phyloP scores from a whole-genome alignment of 2,329 filamentous ascomycete species.

The Apiospora malaysiana region DNA sequence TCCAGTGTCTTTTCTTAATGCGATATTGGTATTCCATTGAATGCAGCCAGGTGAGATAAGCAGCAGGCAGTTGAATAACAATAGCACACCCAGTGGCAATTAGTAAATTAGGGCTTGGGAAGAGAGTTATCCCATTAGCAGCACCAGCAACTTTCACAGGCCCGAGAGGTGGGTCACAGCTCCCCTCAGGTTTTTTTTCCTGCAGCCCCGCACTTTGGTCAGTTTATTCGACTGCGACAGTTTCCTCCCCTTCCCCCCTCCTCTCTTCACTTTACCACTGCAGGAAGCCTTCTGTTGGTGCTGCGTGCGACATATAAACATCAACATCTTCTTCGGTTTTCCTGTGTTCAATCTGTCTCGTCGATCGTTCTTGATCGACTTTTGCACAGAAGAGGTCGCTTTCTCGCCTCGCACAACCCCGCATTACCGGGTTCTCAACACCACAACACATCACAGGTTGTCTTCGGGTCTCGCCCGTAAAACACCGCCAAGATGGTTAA shows the following conservation, averaged over 20 bases:
- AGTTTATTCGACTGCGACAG: slow-evolving; percentile 16
- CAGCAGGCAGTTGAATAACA: background rate
- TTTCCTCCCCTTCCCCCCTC: slow-evolving; percentile 10
- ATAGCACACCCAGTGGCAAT: slow-evolving; percentile 9
- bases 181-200: slow-evolving; percentile 16
- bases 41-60: slow-evolving; percentile 7
- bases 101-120: slow-evolving; percentile 13
- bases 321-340: background rate
- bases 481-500: slow-evolving; percentile 97
- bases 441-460: slow-evolving; percentile 17
- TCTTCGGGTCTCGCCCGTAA: slow-evolving; percentile 13
- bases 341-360: slow-evolving; percentile 12
- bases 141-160: slow-evolving; percentile 7
- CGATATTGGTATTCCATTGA: background rate
- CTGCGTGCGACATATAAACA: slow-evolving; percentile 19
- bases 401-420: slow-evolving; percentile 27
- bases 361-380: slow-evolving; percentile 17
- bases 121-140: slow-evolving; percentile 6
- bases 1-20: background rate
- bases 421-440: slow-evolving; percentile 17
- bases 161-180: slow-evolving; percentile 8
- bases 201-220: slow-evolving; percentile 13
- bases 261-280: slow-evolving; percentile 18
- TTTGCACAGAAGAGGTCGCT: slow-evolving; percentile 11
- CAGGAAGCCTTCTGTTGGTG: slow-evolving; percentile 16